phyloP scores from a whole-genome alignment of 2,329 filamentous ascomycete genomes.

The Botrytis tulipae region DNA sequence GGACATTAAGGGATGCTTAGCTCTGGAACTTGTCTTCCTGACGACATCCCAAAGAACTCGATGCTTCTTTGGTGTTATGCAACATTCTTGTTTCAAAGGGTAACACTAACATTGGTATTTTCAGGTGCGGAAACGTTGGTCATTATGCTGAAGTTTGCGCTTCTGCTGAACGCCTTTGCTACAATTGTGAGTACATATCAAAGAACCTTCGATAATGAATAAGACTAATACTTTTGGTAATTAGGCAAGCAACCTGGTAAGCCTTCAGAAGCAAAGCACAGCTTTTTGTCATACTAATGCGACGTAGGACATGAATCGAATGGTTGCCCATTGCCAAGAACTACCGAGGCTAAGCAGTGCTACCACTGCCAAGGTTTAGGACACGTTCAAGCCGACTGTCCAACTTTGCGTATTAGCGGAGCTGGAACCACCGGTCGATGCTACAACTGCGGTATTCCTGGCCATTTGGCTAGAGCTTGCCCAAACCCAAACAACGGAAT shows the following conservation, averaged over 20 bases:
- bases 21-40: not conserved
- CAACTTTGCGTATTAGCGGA: conserved; percentile 87
- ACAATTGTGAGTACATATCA: conserved; percentile 76
- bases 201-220: not conserved
- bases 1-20: not conserved
- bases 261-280: not conserved
- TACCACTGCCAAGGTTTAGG: conserved; percentile 99
- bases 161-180: conserved; percentile 96
- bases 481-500: conserved; percentile 63
- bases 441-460: conserved; percentile 93
- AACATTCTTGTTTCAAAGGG: conserved; percentile 5
- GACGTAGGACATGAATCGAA: conserved; percentile 86
- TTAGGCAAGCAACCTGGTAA: conserved; percentile 77
- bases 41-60: not conserved
- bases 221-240: conserved; percentile 20
- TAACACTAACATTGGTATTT: conserved; percentile 4
- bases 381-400: conserved; percentile 98
- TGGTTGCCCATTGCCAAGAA: conserved; percentile 92
- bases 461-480: conserved; percentile 90
- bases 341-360: conserved; percentile 98
- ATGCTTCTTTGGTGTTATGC: not conserved
- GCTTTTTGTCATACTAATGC: conserved; percentile 7
- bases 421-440: conserved; percentile 81
- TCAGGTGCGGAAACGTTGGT: conserved; percentile 70
- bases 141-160: conserved; percentile 90